phyloP scores from a whole-genome alignment of 139 green algal genomes.

The Tetradesmus obliquus region DNA sequence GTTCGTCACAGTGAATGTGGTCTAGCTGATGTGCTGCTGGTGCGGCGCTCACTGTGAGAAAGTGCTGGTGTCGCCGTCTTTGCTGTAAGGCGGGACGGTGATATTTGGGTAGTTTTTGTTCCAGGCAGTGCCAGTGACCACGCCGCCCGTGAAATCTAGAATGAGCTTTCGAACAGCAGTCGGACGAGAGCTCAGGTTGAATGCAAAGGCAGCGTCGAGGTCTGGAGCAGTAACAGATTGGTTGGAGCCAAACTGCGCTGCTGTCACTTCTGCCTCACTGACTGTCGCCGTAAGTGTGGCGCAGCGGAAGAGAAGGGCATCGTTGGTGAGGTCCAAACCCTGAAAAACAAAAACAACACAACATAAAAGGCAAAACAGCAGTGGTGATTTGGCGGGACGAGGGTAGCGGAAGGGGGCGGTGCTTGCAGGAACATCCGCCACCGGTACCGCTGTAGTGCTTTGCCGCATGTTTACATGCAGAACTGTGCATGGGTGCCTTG shows the following conservation, averaged over 20 bases:
- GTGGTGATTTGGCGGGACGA: too few species aligned
- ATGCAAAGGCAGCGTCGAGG: not conserved
- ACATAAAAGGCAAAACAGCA: not conserved
- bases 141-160: not conserved
- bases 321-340: not conserved
- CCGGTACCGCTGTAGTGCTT: too few species aligned
- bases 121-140: not conserved
- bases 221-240: not conserved
- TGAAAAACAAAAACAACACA: not conserved
- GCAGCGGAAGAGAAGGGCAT: not conserved
- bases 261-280: not conserved
- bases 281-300: not conserved
- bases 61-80: not conserved
- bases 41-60: not conserved
- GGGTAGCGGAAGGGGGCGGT: too few species aligned
- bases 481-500: too few species aligned
- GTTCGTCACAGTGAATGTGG: too few species aligned
- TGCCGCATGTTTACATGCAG: too few species aligned
- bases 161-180: not conserved
- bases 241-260: not conserved
- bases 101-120: not conserved
- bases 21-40: too few species aligned
- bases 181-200: not conserved
- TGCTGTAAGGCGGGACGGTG: not conserved
- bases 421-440: too few species aligned